A percentile compares a stretch with the other conserved stretches of the same genome.
These are phyloP conservation scores for Nitzschia putrida DNA, from an alignment of 108 stramenopile species.

Conservation along the genomic window DNA sequence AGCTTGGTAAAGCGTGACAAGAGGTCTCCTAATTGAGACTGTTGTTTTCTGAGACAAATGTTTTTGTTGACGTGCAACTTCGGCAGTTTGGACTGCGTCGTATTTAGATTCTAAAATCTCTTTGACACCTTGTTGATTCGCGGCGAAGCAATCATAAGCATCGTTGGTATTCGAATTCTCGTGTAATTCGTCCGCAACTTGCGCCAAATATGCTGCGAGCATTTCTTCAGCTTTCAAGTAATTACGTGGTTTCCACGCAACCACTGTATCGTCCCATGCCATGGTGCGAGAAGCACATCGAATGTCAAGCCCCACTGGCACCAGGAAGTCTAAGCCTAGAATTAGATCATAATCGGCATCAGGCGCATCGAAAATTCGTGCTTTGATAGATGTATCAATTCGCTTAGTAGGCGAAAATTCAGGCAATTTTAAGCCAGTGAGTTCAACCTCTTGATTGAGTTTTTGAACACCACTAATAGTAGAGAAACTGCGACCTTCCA, in stretches of 20 bases:
- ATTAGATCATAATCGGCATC: neutral
- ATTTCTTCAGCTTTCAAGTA: neutral
- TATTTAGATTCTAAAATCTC: conserved; percentile 8
- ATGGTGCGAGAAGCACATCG: neutral
- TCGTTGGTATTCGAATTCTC: too few species aligned
- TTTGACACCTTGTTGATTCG: too few species aligned
- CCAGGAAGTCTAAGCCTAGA: neutral
- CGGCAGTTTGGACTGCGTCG: conserved; percentile 1
- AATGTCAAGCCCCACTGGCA: neutral
- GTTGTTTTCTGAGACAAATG: conserved; percentile 30
- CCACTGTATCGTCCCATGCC: neutral
- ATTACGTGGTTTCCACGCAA: neutral
- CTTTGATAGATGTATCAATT: neutral
- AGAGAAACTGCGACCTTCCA: neutral
- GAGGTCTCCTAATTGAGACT: conserved; percentile 12
- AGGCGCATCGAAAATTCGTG: neutral
- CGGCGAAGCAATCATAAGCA: too few species aligned
- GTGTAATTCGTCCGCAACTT: neutral
- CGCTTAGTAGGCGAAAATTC: neutral
- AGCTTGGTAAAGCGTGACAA: conserved; percentile 17
- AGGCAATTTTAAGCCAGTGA: too few species aligned
- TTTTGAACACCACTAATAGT: neutral
- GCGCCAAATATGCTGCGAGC: neutral
- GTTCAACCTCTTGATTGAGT: neutral
- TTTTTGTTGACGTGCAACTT: conserved; percentile 24